Base-by-base conservation (phyloP, 2,329 filamentous ascomycete species). In the Diaporthe ilicicola region DNA sequence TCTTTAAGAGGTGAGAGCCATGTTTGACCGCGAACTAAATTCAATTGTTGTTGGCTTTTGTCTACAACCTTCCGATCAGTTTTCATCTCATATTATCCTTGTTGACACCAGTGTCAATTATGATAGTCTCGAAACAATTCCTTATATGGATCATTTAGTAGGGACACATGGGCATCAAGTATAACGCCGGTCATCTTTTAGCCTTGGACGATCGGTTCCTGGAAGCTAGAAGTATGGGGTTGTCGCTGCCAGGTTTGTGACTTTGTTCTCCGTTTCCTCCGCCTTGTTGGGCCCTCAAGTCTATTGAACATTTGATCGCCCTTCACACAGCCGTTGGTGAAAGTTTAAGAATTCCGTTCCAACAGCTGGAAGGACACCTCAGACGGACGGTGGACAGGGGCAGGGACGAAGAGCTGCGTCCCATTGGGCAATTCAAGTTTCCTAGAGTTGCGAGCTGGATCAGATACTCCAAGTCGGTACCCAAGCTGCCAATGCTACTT, bases 321-420 rank as follows among this genome's bases (percentile, higher is more conserved):
- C 22, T 32, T 5, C 2, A 17, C n/a, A 1, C 3, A 48, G 19
- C 12, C 9, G 7, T 32, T 32, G 13, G 15, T 15, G 9, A 39
- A 3, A 10, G 8, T 39, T 13, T 12, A 3, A 13, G 37, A 15
- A 15, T 39, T 15, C 13, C 37, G 13, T 12, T 19, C 29, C 48
- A n/a, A 62, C 29, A 48, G 6, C 12, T n/a, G n/a, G n/a, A 34
- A 17, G 44, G 1, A 6, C 59, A 34, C 24, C 6, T 24, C 42
- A 48, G 59, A 62, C 34, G 27, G 42, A n/a, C n/a, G n/a, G 48
- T n/a, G 59, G 59, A 10, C 42, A 62, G 59, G 59, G 59, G 15
- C 59, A 62, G 27, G 59, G 48, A 4, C 42, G 59, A 34, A 46
- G 59, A 34, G 59, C 29, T 27, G 59, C 59, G 5, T 62, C 48